Percentiles rank a stretch among this genome's conserved stretches.
Conservation (phyloP, 2,329 filamentous ascomycete species). For the Ophiostoma triangulosporum region DNA sequence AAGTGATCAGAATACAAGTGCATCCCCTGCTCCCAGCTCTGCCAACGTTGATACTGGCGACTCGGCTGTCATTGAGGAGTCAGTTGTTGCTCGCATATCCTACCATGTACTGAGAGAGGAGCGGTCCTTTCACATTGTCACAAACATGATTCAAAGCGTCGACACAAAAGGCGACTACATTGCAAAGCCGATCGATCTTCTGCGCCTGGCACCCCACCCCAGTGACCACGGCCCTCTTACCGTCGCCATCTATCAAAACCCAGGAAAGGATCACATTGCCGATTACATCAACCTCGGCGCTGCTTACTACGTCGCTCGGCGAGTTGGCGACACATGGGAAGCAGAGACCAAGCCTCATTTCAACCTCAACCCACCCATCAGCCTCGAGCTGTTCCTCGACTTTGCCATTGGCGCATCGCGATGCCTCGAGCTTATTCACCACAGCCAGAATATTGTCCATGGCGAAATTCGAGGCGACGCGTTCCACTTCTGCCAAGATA, state of each 20-base stretch:
- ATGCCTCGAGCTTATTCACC: conserved; percentile 82
- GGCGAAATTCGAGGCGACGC: conserved; percentile 84
- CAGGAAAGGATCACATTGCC: conserved; percentile 58
- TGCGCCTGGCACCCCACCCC: conserved; percentile 53
- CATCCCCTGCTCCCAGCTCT: conserved; percentile 21
- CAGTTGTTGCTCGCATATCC: conserved; percentile 70
- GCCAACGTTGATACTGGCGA: conserved; percentile 27
- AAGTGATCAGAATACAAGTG: conserved; percentile 24
- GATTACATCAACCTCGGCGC: conserved; percentile 67
- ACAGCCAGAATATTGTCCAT: conserved; percentile 73
- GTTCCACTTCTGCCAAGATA: conserved; percentile 69
- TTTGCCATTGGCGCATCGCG: conserved; percentile 83
- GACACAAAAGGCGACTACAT: conserved; percentile 67
- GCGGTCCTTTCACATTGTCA: conserved; percentile 72
- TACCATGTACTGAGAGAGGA: conserved; percentile 73
- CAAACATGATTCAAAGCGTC: conserved; percentile 53
- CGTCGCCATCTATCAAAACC: conserved; percentile 68
- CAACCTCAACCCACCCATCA: conserved; percentile 45
- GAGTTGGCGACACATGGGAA: conserved; percentile 37
- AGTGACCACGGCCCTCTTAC: conserved; percentile 59
- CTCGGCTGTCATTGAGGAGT: conserved; percentile 43
- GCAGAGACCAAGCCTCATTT: conserved; percentile 28
- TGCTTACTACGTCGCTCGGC: conserved; percentile 48
- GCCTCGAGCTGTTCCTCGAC: conserved; percentile 66
- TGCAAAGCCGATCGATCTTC: conserved; percentile 64